Evolutionary conservation across 768 basidiomycete species (phyloP).

Genomic region (Agrocybe praecox): DNA sequence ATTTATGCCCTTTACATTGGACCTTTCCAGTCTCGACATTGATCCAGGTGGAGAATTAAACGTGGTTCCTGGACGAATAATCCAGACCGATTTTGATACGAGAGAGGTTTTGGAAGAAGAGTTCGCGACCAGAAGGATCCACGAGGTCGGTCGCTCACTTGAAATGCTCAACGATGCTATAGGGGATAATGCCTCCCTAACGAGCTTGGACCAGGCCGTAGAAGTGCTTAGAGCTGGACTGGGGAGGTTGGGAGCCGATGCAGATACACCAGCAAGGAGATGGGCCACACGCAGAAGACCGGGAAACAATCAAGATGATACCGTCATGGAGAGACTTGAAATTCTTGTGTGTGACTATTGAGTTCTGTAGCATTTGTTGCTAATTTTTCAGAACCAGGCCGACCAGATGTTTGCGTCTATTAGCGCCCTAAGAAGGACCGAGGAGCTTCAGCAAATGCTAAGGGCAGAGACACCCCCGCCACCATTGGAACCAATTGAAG

Average conservation of each 20-base stretch:
- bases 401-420: slow-evolving; percentile 33
- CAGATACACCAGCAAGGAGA: neutral
- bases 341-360: slow-evolving; percentile 26
- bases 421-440: slow-evolving; percentile 11
- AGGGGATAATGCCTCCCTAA: slow-evolving; percentile 14
- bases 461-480: slow-evolving; percentile 15
- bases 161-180: slow-evolving; percentile 23
- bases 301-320: slow-evolving; percentile 19
- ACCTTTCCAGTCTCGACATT: slow-evolving; percentile 7
- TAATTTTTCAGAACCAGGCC: slow-evolving; percentile 22
- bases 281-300: slow-evolving; percentile 7
- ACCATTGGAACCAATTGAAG: slow-evolving; percentile 10
- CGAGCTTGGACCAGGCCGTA: slow-evolving; percentile 18
- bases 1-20: slow-evolving; percentile 15
- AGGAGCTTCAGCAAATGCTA: slow-evolving; percentile 5
- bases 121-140: slow-evolving; percentile 7
- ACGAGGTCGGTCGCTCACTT: slow-evolving; percentile 21
- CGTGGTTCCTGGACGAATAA: neutral
- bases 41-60: neutral
- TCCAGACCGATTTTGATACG: neutral
- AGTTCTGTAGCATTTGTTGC: neutral
- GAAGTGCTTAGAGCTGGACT: slow-evolving; percentile 18
- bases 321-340: slow-evolving; percentile 30
- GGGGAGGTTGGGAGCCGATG: slow-evolving; percentile 5
- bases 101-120: neutral